Evolutionary conservation across 148 eudicot species (phyloP).

Genomic region (Vaccinium vitisidaea): DNA sequence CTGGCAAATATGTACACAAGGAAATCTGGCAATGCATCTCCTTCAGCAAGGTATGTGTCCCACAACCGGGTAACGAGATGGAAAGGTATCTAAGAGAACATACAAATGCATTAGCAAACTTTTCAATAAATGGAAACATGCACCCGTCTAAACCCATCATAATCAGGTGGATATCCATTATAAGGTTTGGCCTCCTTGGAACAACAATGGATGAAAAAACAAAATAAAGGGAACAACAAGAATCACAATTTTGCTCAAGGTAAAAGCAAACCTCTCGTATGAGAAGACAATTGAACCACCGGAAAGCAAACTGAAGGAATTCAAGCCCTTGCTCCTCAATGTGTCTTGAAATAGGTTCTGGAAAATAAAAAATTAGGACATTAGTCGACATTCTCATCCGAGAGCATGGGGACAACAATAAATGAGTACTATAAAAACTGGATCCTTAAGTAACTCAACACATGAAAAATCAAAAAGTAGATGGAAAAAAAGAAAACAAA

Average conservation of each 20-base stretch:
- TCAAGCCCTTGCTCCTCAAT: conserved; percentile 98
- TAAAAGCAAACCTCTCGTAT: conserved; percentile 79
- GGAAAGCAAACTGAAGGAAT: conserved; percentile 96
- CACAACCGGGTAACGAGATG: conserved; percentile 89
- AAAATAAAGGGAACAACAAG: not conserved
- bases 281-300: conserved; percentile 99
- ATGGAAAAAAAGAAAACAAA: not conserved
- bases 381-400: not conserved
- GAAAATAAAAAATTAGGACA: not conserved
- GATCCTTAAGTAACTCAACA: not conserved
- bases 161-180: not conserved
- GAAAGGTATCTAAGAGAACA: conserved; percentile 76
- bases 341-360: conserved; percentile 91
- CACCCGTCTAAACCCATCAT: not conserved
- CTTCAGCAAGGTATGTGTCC: conserved; percentile 99
- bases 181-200: not conserved
- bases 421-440: not conserved
- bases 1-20: conserved; percentile 97
- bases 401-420: not conserved
- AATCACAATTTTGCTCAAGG: not conserved
- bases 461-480: not conserved
- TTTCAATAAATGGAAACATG: not conserved
- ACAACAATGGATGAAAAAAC: not conserved
- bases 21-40: conserved; percentile 97
- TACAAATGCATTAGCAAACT: conserved; percentile 10